phyloP scores from a whole-genome alignment of 768 basidiomycete species.

The Macrolepiota fuliginosa region DNA sequence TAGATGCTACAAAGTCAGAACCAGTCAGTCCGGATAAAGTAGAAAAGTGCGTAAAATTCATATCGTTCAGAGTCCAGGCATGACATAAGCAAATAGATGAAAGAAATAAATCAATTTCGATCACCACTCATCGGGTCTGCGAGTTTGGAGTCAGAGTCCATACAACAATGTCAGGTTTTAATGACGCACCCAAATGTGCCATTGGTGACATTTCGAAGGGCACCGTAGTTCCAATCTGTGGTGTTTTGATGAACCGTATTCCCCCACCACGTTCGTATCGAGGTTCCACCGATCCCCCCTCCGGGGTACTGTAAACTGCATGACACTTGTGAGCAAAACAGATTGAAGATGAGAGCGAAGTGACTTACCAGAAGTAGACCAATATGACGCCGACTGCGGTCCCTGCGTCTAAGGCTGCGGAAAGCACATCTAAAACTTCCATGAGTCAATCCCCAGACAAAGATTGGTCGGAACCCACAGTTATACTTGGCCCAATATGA shows the following conservation, averaged over 20 bases:
- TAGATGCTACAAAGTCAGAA: not conserved
- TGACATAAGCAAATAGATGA: not conserved
- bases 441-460: not conserved
- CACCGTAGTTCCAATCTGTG: constrained; percentile 29
- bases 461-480: constrained; percentile 37
- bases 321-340: not conserved
- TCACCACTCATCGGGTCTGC: constrained; percentile 7
- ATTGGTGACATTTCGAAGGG: constrained; percentile 22
- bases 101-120: not conserved
- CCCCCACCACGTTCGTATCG: constrained; percentile 43
- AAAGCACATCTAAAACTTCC: constrained; percentile 56
- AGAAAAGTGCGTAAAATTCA: not conserved
- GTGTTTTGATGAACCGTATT: constrained; percentile 34
- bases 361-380: constrained; percentile 64
- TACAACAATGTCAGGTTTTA: not conserved
- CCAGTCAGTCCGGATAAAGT: not conserved
- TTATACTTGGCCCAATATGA: constrained; percentile 79
- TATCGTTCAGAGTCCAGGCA: not conserved
- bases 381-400: constrained; percentile 64
- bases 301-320: constrained; percentile 44
- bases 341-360: not conserved
- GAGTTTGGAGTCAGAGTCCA: not conserved
- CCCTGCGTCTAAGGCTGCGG: constrained; percentile 74
- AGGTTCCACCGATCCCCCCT: constrained; percentile 33
- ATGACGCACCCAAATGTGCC: constrained; percentile 36